phyloP scores from a whole-genome alignment of 2,329 filamentous ascomycete species.

The Fusarium tuaranense region DNA sequence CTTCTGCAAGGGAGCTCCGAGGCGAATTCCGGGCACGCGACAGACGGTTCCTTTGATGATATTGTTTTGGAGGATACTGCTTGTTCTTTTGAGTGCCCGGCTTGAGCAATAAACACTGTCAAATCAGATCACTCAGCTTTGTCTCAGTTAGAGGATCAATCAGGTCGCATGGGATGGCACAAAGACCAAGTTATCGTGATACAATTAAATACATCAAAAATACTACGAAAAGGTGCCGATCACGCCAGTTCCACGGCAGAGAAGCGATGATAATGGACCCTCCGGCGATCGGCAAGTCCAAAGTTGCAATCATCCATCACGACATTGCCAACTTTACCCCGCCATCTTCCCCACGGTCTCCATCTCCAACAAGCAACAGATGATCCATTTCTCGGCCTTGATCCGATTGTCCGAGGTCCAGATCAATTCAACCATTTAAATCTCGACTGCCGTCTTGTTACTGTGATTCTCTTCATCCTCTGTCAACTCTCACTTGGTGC shows the following conservation, averaged over 20 bases:
- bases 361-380: background rate
- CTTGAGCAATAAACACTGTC: background rate
- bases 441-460: background rate
- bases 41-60: background rate
- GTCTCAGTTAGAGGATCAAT: no score
- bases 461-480: background rate
- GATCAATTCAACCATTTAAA: background rate
- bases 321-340: constrained; percentile 34
- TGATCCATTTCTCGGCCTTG: constrained; percentile 2
- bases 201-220: background rate
- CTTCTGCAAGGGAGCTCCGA: background rate
- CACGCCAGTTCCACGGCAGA: background rate
- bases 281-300: constrained; percentile 33
- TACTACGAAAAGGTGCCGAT: background rate
- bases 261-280: background rate
- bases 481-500: background rate
- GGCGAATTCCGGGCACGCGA: background rate
- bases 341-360: constrained; percentile 31
- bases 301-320: constrained; percentile 32
- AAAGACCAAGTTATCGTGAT: background rate
- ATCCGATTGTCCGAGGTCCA: constrained; percentile 22
- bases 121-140: background rate
- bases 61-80: background rate
- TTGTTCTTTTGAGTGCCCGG: background rate
- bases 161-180: background rate